Percentiles rank a stretch among this genome's conserved stretches.
phyloP scores from a whole-genome alignment of 2,329 filamentous ascomycete genomes.

The Sordariomycetes sp. region DNA sequence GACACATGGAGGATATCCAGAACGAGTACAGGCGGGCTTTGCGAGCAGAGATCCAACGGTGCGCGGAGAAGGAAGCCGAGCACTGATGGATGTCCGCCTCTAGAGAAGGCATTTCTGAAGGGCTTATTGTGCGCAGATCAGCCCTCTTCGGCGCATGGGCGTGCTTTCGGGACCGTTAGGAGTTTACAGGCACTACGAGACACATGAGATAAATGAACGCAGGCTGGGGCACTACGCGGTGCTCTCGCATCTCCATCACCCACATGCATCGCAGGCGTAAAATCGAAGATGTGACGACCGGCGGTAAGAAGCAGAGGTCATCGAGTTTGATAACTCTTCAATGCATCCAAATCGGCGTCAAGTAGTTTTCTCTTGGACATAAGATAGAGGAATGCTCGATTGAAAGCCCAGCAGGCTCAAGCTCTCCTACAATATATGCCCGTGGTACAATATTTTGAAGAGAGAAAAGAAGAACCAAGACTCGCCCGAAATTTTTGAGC shows the following conservation, averaged over 20 bases:
- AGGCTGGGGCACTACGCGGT: no score
- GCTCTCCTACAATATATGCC: conserved; percentile 64
- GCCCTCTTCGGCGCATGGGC: neutral
- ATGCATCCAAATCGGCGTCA: conserved; percentile 63
- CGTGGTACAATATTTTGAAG: conserved; percentile 48
- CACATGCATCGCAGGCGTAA: neutral
- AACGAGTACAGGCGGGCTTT: neutral
- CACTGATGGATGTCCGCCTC: neutral
- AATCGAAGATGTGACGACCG: conserved; percentile 51
- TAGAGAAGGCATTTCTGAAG: neutral
- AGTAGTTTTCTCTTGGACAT: conserved; percentile 49
- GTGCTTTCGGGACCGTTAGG: neutral
- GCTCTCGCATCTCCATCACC: no score
- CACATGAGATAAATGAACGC: neutral
- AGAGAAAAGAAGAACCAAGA: conserved; percentile 29
- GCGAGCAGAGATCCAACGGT: neutral
- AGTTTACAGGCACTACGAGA: neutral
- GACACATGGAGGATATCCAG: conserved; percentile 1
- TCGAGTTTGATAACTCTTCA: conserved; percentile 46
- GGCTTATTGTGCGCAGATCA: neutral
- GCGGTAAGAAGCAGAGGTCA: conserved; percentile 62
- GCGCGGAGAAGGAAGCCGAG: neutral
- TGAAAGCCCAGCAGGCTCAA: conserved; percentile 38
- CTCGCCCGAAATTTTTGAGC: conserved; percentile 7
- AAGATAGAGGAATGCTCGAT: conserved; percentile 65